Percentiles rank a stretch among this genome's conserved stretches.
Evolutionary conservation across 208 protist species (phyloP).

Genomic region (Herpetomonas samuelpessoai): DNA sequence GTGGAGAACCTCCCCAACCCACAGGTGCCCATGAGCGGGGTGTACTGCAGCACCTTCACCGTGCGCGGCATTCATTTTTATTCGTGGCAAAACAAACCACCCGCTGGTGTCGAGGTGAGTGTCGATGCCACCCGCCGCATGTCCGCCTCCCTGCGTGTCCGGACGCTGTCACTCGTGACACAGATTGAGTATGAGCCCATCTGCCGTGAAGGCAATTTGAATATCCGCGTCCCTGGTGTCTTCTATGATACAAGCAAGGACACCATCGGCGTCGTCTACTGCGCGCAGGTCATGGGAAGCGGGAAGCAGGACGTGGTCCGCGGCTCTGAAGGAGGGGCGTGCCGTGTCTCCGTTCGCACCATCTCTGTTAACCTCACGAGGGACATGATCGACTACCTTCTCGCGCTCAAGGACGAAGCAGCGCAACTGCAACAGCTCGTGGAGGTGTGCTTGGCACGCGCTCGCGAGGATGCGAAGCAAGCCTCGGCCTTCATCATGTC

Average conservation of each 20-base stretch:
- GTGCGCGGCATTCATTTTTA: slow-evolving; percentile 51
- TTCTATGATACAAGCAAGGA: slow-evolving; percentile 56
- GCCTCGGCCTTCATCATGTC: no score
- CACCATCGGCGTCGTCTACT: slow-evolving; percentile 55
- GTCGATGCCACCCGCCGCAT: slow-evolving; percentile 25
- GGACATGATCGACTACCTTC: slow-evolving; percentile 70
- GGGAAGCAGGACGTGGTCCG: slow-evolving; percentile 51
- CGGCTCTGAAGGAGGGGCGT: slow-evolving; percentile 54
- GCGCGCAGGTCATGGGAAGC: slow-evolving; percentile 39
- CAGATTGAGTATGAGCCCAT: slow-evolving; percentile 85
- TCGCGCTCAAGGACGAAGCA: slow-evolving; percentile 25
- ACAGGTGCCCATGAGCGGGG: slow-evolving; percentile 21
- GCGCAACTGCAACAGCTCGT: slow-evolving; percentile 9
- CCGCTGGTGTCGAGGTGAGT: slow-evolving; percentile 36
- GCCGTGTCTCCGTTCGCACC: slow-evolving; percentile 48
- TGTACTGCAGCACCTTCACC: slow-evolving; percentile 63
- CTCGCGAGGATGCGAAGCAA: not conserved
- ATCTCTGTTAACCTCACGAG: slow-evolving; percentile 49
- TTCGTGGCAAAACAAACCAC: slow-evolving; percentile 47
- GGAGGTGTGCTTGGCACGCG: slow-evolving; percentile 4
- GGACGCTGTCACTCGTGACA: slow-evolving; percentile 52
- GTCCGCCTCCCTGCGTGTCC: slow-evolving; percentile 52
- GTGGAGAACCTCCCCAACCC: slow-evolving; percentile 32
- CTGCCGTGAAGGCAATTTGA: slow-evolving; percentile 53
- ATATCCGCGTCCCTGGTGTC: slow-evolving; percentile 46